Percentiles rank a stretch among this genome's conserved stretches.
phyloP scores from a whole-genome alignment of 768 basidiomycete genomes.

The Boletus rufocinnamomeus region DNA sequence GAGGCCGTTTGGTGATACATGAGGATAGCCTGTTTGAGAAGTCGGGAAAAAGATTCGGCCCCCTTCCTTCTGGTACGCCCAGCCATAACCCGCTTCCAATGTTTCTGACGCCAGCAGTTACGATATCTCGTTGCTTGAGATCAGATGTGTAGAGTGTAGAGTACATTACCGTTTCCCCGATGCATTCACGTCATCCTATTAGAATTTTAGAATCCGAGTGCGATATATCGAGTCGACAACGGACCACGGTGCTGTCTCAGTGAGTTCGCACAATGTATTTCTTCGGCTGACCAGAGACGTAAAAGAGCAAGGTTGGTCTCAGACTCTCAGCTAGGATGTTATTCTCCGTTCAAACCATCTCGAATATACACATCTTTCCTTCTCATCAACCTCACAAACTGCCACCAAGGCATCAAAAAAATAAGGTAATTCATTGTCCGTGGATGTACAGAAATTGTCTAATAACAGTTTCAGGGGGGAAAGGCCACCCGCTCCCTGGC shows the following conservation, averaged over 20 bases:
- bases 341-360: background rate
- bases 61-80: background rate
- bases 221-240: no score
- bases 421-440: no score
- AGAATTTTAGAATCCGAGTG: no score
- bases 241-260: no score
- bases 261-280: no score
- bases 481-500: background rate
- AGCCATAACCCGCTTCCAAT: background rate
- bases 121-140: background rate
- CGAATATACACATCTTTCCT: background rate
- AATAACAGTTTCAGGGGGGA: background rate
- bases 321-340: no score
- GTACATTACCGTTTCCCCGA: background rate
- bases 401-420: background rate
- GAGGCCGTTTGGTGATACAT: conserved; percentile 11
- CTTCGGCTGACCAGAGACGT: no score
- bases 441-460: background rate
- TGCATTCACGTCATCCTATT: no score
- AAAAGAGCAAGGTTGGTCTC: no score
- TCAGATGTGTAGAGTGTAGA: background rate
- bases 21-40: background rate
- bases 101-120: background rate
- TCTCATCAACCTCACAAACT: background rate
- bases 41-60: background rate